These are phyloP conservation scores for Neopestalotiopsis sp. DNA, from an alignment of 2,329 filamentous ascomycete genomes.

Conservation along the genomic window DNA sequence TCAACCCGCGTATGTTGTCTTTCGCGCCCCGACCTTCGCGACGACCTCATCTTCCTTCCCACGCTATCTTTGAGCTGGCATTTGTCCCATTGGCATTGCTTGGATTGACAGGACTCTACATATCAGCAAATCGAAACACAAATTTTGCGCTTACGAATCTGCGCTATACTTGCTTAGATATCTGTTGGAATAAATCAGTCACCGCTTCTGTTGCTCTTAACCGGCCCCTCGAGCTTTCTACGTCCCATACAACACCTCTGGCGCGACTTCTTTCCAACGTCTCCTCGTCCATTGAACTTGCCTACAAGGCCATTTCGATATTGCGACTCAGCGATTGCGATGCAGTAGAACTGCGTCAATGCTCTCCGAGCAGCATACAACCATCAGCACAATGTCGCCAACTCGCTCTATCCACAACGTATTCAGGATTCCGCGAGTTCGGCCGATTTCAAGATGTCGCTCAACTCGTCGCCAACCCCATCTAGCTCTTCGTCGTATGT, in stretches of 20 bases:
- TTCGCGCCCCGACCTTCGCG: background rate
- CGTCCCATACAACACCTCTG: background rate
- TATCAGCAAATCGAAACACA: background rate
- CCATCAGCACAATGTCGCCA: constrained; percentile 7
- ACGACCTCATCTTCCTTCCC: background rate
- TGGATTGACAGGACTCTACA: background rate
- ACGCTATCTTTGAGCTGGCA: background rate
- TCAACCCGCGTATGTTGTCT: background rate
- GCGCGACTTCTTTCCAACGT: background rate
- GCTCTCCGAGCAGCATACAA: constrained; percentile 11
- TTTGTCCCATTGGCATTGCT: background rate
- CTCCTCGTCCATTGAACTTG: background rate
- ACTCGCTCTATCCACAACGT: constrained; percentile 1
- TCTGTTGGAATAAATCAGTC: background rate
- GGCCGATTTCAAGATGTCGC: constrained; percentile 6
- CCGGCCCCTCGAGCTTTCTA: background rate
- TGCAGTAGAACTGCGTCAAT: constrained; percentile 12
- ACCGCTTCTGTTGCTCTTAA: background rate
- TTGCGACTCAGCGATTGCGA: background rate
- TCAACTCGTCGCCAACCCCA: constrained; percentile 5
- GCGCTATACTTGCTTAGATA: background rate
- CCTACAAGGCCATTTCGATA: background rate
- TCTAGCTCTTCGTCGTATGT: constrained; percentile 7
- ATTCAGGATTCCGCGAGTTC: background rate
- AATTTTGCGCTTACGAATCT: background rate